Conservation (phyloP, 345 rosid species). For the Linum lewisii region DNA sequence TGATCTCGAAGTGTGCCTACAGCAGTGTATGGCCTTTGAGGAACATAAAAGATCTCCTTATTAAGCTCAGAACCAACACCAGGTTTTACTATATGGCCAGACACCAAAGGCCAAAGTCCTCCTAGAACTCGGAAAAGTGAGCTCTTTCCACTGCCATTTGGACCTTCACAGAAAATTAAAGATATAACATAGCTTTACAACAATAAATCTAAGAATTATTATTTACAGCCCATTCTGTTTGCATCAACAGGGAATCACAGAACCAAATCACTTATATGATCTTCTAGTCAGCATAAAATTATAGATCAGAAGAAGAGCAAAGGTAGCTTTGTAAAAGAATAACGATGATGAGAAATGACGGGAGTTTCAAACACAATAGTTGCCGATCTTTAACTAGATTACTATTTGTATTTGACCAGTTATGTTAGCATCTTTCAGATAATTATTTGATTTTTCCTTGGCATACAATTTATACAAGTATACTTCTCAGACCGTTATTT, state of each 20-base stretch:
- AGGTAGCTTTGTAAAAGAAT: not conserved
- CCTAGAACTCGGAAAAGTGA: conserved; percentile 98
- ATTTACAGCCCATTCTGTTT: not conserved
- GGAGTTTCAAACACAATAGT: not conserved
- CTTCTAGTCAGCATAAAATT: not conserved
- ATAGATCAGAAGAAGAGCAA: not conserved
- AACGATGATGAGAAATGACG: not conserved
- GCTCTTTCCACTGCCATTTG: conserved; percentile 99
- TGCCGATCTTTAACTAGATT: too few relatives aligned
- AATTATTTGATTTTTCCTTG: too few relatives aligned
- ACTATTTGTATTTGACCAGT: too few relatives aligned
- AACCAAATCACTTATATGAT: not conserved
- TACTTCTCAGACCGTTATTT: too few relatives aligned
- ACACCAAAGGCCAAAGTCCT: conserved; percentile 94
- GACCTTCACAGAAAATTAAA: conserved; percentile 49
- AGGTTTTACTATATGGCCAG: conserved; percentile 93
- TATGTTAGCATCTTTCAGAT: too few relatives aligned
- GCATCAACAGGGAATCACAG: not conserved
- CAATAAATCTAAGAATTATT: not conserved
- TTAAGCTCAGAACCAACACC: conserved; percentile 98
- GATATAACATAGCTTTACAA: not conserved
- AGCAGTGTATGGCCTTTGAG: conserved; percentile 98
- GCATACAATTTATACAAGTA: too few relatives aligned
- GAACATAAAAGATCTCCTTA: conserved; percentile 95
- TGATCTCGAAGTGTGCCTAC: conserved; percentile 97